A percentile compares a stretch with the other conserved stretches of the same genome.
Evolutionary conservation across 495 filamentous ascomycete species (phyloP).

Genomic region (Trichoderma erinaceum): DNA sequence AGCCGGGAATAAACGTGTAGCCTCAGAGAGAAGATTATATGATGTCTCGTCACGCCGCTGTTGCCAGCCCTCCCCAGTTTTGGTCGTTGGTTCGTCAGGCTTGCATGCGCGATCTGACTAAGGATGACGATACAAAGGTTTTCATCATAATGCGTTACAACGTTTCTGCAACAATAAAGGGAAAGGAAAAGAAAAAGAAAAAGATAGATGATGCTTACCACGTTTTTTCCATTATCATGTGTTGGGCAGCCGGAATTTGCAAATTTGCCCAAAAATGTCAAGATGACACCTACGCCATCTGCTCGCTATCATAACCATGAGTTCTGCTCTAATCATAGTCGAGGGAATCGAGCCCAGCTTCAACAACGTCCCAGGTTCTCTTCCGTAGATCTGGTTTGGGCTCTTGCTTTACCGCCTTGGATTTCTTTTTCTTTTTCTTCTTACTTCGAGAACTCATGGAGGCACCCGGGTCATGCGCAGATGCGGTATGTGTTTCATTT

Average conservation of each 20-base stretch:
- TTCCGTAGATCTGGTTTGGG: constrained; percentile 50
- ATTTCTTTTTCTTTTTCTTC: constrained; percentile 34
- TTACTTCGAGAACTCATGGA: neutral
- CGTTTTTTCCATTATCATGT: neutral
- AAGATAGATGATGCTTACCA: neutral
- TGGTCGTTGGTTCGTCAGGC: constrained; percentile 6
- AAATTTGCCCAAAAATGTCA: neutral
- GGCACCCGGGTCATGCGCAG: constrained; percentile 11
- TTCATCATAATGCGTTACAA: constrained; percentile 45
- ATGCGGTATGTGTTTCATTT: constrained; percentile 25
- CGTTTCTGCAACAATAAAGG: neutral
- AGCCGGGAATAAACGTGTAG: neutral
- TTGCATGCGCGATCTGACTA: constrained; percentile 45
- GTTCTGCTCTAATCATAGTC: constrained; percentile 37
- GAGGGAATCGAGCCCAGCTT: constrained; percentile 43
- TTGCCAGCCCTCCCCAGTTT: constrained; percentile 7
- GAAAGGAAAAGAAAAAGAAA: neutral
- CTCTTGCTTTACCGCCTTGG: constrained; percentile 36
- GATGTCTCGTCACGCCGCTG: neutral
- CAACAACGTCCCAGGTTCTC: constrained; percentile 53
- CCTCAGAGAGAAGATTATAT: constrained; percentile 61
- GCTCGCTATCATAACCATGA: neutral
- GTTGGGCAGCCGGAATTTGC: neutral
- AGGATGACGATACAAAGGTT: constrained; percentile 62
- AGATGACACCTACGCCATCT: neutral